Conservation (phyloP, 805 yeast species). For the Candida oleophila region DNA sequence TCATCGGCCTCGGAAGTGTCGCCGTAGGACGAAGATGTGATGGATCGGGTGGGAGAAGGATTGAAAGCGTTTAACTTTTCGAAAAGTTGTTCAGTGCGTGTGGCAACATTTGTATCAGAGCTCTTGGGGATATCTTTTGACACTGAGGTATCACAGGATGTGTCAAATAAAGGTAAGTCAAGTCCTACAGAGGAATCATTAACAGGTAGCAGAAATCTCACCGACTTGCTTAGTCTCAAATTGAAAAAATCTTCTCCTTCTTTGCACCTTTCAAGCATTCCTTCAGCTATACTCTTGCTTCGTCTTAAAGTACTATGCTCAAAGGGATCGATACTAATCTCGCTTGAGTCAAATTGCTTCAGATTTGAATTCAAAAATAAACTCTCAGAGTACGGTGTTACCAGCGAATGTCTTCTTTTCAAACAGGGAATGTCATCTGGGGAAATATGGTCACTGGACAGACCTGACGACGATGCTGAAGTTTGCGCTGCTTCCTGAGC, state of each 20-base stretch:
- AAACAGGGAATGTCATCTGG: constrained; percentile 8
- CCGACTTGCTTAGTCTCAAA: neutral
- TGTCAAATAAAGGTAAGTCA: neutral
- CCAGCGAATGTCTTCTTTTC: constrained; percentile 14
- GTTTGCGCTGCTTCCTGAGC: neutral
- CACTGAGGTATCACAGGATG: neutral
- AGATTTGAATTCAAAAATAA: constrained; percentile 9
- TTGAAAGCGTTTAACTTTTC: neutral
- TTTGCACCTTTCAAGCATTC: constrained; percentile 7
- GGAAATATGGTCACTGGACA: constrained; percentile 1
- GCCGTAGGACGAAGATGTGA: constrained; percentile 6
- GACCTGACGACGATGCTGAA: neutral
- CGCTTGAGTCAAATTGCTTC: constrained; percentile 10
- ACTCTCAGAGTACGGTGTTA: constrained; percentile 5
- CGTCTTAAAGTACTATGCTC: constrained; percentile 14
- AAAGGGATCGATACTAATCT: constrained; percentile 21
- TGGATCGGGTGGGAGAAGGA: constrained; percentile 7
- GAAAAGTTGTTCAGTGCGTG: neutral
- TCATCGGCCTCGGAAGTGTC: constrained; percentile 6
- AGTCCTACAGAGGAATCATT: neutral
- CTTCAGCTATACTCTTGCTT: constrained; percentile 13
- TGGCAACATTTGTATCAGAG: neutral
- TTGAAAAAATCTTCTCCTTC: neutral
- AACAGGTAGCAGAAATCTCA: neutral
- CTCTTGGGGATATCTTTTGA: neutral